Evolutionary conservation across 208 protist genomes (phyloP).

Genomic region (Leptomonas pyrrhocoris): DNA sequence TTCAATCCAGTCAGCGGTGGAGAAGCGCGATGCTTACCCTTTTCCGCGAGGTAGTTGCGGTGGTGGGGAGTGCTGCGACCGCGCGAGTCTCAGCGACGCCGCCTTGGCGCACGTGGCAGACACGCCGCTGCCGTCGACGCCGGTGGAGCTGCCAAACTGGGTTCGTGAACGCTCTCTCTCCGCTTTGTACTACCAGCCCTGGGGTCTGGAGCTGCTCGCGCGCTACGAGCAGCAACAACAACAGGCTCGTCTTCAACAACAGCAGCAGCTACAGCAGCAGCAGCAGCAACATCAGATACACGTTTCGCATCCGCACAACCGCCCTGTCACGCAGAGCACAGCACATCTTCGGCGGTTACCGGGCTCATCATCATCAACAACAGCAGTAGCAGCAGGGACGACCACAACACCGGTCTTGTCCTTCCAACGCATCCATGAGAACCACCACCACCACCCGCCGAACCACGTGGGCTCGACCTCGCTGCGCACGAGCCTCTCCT

Average conservation of each 20-base stretch:
- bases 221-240: slow-evolving; percentile 32
- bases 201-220: slow-evolving; percentile 30
- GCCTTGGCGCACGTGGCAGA: background rate
- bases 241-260: slow-evolving; percentile 11
- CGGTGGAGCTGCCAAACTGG: slow-evolving; percentile 32
- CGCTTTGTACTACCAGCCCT: slow-evolving; percentile 38
- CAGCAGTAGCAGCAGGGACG: slow-evolving; percentile 1
- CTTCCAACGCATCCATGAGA: background rate
- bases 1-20: background rate
- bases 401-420: background rate
- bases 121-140: slow-evolving; percentile 2
- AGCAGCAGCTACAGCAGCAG: slow-evolving; percentile 18
- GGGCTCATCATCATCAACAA: too few species aligned
- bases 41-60: too few species aligned
- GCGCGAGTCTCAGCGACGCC: background rate
- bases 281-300: slow-evolving; percentile 20
- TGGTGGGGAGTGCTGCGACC: slow-evolving; percentile 10
- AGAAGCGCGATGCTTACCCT: background rate
- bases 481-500: slow-evolving; percentile 1
- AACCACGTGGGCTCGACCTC: background rate
- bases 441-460: background rate
- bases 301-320: background rate
- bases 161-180: slow-evolving; percentile 39
- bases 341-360: background rate
- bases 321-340: background rate